Evolutionary conservation across 2,329 filamentous ascomycete species (phyloP), one percentile per base, ranked within the genome.

Genomic region (Huntiella bhutanensis): DNA sequence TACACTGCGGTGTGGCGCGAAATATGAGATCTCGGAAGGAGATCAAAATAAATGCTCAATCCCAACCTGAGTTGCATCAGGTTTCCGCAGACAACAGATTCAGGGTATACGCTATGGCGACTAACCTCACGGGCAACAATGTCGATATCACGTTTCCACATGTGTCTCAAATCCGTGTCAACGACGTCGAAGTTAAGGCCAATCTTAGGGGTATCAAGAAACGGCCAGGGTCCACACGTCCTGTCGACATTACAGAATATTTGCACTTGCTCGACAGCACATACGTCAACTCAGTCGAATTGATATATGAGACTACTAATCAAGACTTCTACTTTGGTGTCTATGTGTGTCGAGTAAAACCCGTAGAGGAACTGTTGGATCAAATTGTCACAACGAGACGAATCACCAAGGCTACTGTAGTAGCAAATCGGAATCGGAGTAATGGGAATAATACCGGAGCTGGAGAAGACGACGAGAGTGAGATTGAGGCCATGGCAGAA

Each of bases 201-300:
- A 98, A 96, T 59, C 70, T 93, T 53, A 82, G 91, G 54, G 91
- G 91, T 4, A 63, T 98, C 51, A 98, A 98, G 63, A 95, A 94
- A 60, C 93, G 91, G 60, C 84, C 88, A 5, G 91, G 91, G 16
- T 92, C 91, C 39, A 98, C 91, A 36, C 78, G 85, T 55, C 91
- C 91, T 5, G 86, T 84, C 41, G 91, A 98, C 62, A 81, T 98
- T 51, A 98, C 91, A 5, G 67, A 73, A 52, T 71, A 75, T 50
- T 66, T 96, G 40, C 75, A 80, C 13, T 73, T 83, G 28, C 77
- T 74, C 52, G 73, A 77, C 8, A 69, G 70, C 38, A 92, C 12
- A n/a, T 10, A 88, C 57, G 65, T 65, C 46, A 96, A 96, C 58
- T 76, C 68, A 43, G 65, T 98, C 51, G 75, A 82, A 49, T 79